Base-by-base conservation (phyloP, 2,329 filamentous ascomycete species). In the Fusarium sp. region DNA sequence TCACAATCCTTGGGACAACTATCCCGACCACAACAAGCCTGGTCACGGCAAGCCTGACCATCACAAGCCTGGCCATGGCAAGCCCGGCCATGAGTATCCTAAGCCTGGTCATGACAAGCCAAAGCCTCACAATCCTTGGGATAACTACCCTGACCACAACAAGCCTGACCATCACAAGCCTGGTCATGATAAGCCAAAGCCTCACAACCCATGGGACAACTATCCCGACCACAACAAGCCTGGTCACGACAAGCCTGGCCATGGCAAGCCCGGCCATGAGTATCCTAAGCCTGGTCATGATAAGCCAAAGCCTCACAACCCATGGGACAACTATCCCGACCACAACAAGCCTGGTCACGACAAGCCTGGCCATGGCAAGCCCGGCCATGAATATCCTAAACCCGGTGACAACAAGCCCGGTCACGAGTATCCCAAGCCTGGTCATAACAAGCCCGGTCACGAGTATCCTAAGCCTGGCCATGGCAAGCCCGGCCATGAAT, bases 151-250 rank as follows among this genome's bases (percentile, higher is more conserved):
- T 2, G 18, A 11, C 18, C 18, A 20, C 18, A 20, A 34, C 31
- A 11, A 34, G 14, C 31, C 11, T 5, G 5, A 17, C 9, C 26
- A 42, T 14, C 18, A 20, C 18, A 39, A 17, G 9, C 33, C 33
- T 14, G 33, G 33, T n/a, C 20, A 43, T 11, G 8, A 22, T 17
- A 44, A 53, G 26, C 38, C 50, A 3, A 43, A 52, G 18, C 26
- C 50, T 33, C 10, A 33, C 6, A 52, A 52, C n/a, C 26, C 49
- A 3, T 53, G 50, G 50, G 50, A 43, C 7, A 24, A 44, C 14
- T 33, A 53, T 2, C 18, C 18, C 3, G 18, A 11, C 18, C 18
- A 20, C 18, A 20, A 34, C 31, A 34, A 34, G 13, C 31, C 31
- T 10, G 31, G 7, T 13, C 14, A 34, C 31, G 31, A 10, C 7